A percentile compares a stretch with the other conserved stretches of the same genome.
phyloP scores from a whole-genome alignment of 495 filamentous ascomycete species.

The Penicillium coffeae region DNA sequence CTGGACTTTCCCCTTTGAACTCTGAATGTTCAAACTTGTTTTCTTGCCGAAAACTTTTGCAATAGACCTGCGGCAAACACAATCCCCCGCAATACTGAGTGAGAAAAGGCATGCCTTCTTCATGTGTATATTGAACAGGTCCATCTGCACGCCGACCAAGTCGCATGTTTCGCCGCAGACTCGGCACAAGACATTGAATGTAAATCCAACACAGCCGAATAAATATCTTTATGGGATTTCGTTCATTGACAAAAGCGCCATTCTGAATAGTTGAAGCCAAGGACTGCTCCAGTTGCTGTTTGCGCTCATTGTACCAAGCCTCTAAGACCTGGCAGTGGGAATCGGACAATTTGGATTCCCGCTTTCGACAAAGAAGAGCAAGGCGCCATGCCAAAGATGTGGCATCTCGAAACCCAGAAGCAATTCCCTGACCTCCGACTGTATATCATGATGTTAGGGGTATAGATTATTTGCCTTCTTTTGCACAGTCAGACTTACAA shows the following conservation, averaged over 20 bases:
- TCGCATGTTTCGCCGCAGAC: constrained; percentile 21
- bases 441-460: background rate
- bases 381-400: constrained; percentile 46
- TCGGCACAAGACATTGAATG: constrained; percentile 28
- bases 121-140: constrained; percentile 22
- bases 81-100: constrained; percentile 7
- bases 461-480: constrained; percentile 2
- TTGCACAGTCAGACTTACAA: constrained; percentile 24
- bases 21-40: too few relatives aligned
- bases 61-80: constrained; percentile 11
- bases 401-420: constrained; percentile 40
- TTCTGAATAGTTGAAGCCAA: constrained; percentile 32
- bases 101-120: constrained; percentile 28
- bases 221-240: constrained; percentile 22
- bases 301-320: constrained; percentile 37
- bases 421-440: constrained; percentile 53
- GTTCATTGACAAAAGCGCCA: constrained; percentile 29
- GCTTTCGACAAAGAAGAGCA: constrained; percentile 27
- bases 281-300: constrained; percentile 36
- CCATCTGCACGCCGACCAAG: constrained; percentile 25
- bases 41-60: background rate
- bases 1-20: too few relatives aligned
- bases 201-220: constrained; percentile 33
- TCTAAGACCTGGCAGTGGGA: constrained; percentile 12
- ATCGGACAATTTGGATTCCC: constrained; percentile 2